These are phyloP conservation scores for Aspergillus leporis DNA, from an alignment of 495 filamentous ascomycete genomes.

Conservation along the genomic window DNA sequence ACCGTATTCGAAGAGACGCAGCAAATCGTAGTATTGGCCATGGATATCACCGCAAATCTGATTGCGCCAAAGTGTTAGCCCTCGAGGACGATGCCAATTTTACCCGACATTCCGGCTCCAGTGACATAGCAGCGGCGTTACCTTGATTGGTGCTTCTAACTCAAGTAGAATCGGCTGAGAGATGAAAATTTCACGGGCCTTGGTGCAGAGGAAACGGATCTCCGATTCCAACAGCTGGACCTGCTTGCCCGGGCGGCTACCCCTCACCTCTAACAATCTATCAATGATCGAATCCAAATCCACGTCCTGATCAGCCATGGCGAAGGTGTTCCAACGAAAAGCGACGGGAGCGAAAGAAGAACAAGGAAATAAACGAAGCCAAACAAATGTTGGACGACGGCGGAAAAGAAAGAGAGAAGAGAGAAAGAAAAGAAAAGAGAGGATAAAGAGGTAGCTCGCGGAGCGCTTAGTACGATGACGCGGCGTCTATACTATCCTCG, in stretches of 20 bases:
- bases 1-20: slow-evolving; percentile 97
- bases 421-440: slow-evolving; percentile 27
- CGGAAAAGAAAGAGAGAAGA: slow-evolving; percentile 24
- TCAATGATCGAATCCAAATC: slow-evolving; percentile 99
- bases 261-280: slow-evolving; percentile 93
- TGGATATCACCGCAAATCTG: slow-evolving; percentile 99
- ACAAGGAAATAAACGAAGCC: slow-evolving; percentile 20
- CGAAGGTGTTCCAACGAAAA: slow-evolving; percentile 39
- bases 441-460: slow-evolving; percentile 36
- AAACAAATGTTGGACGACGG: slow-evolving; percentile 16
- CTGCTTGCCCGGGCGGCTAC: slow-evolving; percentile 96
- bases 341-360: slow-evolving; percentile 26
- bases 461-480: slow-evolving; percentile 40
- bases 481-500: slow-evolving; percentile 40
- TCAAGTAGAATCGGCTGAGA: slow-evolving; percentile 97
- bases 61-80: neutral
- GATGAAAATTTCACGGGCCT: slow-evolving; percentile 99
- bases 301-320: slow-evolving; percentile 97
- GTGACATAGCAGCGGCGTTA: slow-evolving; percentile 41
- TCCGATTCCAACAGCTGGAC: slow-evolving; percentile 96
- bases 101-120: slow-evolving; percentile 8
- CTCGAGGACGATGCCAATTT: neutral
- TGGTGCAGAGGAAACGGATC: slow-evolving; percentile 97
- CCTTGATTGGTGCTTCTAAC: slow-evolving; percentile 98
- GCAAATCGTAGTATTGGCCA: slow-evolving; percentile 97